Evolutionary conservation across 2,329 filamentous ascomycete species (phyloP), one percentile per base, ranked within the genome.

Genomic region (Colletotrichum scovillei): DNA sequence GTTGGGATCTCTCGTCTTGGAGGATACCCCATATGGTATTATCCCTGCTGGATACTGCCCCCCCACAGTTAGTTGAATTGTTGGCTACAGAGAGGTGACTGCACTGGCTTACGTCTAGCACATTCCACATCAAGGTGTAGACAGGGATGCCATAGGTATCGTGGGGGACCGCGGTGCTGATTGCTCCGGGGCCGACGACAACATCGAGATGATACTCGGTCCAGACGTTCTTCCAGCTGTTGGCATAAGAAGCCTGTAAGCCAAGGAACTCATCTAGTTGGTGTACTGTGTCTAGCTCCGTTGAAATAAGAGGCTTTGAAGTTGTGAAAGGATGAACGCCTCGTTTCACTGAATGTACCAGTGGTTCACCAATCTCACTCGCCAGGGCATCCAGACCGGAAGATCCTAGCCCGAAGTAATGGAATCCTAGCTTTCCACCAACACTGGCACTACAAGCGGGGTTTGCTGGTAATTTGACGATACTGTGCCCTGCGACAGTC

Each of bases 81-180:
- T 35, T 42, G 60, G 3, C 0, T 5, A 7, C 64, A 56, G 74
- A 53, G 73, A 56, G 42, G 42, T 28, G 22, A 5, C 11, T 6
- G 32, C 30, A 1, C 24, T 16, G 32, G 81, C 86, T 80, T 76
- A 86, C 87, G 78, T 90, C 86, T 5, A 90, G 75, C 9, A 89
- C 26, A 72, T 90, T 91, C 78, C 84, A 84, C 35, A 90, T 73
- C 22, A 85, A 77, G 0, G 88, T 90, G 65, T 88, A 88, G 0
- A 82, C 78, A 1, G 84, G 80, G 0, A 82, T 32, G 0, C 86
- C 84, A 77, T 86, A 90, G 0, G 81, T 84, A 77, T 91, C 88
- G 76, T 90, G 87, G 22, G 80, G 81, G 0, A 87, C 84, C 0
- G 89, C 88, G 0, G 87, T 89, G 14, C 80, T 84, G 75, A 88